Percentiles rank a stretch among this genome's conserved stretches.
Conservation (phyloP, 371 early-diverging fungal genomes). For the Syncephalastrum monosporum region DNA sequence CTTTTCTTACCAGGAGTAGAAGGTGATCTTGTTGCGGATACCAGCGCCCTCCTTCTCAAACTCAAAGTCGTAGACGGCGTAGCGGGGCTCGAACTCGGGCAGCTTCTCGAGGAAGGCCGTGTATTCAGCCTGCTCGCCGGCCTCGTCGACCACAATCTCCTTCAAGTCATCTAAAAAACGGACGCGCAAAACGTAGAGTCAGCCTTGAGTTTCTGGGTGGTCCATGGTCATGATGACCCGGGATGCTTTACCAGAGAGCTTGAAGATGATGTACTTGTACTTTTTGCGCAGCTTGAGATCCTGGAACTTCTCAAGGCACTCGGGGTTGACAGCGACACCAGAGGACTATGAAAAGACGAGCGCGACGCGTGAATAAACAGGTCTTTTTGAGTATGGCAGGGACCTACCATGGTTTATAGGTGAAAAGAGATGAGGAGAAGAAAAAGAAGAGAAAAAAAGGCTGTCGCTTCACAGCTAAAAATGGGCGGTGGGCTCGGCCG, state of each 20-base stretch:
- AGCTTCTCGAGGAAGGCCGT: constrained; percentile 65
- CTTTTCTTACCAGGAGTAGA: constrained; percentile 42
- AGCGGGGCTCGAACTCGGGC: constrained; percentile 75
- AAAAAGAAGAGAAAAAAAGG: too few species aligned
- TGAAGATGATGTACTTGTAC: constrained; percentile 78
- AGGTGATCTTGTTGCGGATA: constrained; percentile 67
- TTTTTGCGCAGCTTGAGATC: constrained; percentile 76
- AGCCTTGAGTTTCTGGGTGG: not conserved
- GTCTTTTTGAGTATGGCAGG: too few species aligned
- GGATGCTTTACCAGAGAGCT: constrained; percentile 56
- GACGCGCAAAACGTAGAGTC: not conserved
- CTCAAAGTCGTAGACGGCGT: constrained; percentile 83
- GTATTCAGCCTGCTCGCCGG: constrained; percentile 52
- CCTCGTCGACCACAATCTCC: constrained; percentile 72
- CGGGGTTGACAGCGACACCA: constrained; percentile 69
- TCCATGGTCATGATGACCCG: not conserved
- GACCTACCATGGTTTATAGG: too few species aligned
- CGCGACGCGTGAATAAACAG: not conserved
- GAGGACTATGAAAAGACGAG: constrained; percentile 40
- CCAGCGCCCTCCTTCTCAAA: constrained; percentile 70
- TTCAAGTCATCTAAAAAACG: constrained; percentile 40
- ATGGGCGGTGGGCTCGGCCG: too few species aligned
- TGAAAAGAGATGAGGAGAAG: too few species aligned
- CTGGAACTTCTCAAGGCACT: constrained; percentile 62
- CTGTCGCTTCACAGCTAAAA: too few species aligned